These are phyloP conservation scores for Tetracladium maxilliforme DNA, from an alignment of 2,329 filamentous ascomycete genomes.

Conservation along the genomic window DNA sequence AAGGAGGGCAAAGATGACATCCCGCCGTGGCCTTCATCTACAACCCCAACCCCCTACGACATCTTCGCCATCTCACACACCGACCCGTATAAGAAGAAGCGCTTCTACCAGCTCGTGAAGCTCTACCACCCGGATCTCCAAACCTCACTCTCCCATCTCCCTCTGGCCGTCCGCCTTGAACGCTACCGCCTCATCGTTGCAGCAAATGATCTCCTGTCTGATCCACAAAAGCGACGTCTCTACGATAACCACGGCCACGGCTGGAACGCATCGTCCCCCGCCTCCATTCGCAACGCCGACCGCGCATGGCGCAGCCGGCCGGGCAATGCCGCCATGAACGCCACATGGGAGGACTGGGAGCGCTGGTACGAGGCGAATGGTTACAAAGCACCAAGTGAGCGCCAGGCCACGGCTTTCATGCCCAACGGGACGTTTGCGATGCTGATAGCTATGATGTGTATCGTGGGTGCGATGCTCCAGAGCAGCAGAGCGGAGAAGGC, in stretches of 20 bases:
- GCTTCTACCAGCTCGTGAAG: slow-evolving; percentile 87
- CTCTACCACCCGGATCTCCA: slow-evolving; percentile 81
- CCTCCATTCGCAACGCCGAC: slow-evolving; percentile 9
- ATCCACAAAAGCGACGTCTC: slow-evolving; percentile 60
- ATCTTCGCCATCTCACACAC: slow-evolving; percentile 50
- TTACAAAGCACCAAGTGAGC: slow-evolving; percentile 20
- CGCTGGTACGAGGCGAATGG: slow-evolving; percentile 49
- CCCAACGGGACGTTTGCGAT: slow-evolving; percentile 67
- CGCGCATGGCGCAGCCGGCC: slow-evolving; percentile 6
- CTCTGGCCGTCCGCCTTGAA: slow-evolving; percentile 56
- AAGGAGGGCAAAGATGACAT: no score
- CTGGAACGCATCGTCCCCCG: slow-evolving; percentile 44
- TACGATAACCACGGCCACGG: slow-evolving; percentile 76
- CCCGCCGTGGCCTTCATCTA: no score
- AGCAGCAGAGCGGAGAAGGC: slow-evolving; percentile 5
- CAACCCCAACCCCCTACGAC: slow-evolving; percentile 79
- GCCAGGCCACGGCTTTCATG: slow-evolving; percentile 46
- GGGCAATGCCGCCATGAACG: slow-evolving; percentile 50
- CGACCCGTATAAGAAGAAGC: slow-evolving; percentile 64
- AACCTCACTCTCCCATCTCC: slow-evolving; percentile 26
- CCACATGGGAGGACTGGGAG: slow-evolving; percentile 98
- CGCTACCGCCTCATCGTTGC: slow-evolving; percentile 81
- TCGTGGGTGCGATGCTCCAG: slow-evolving; percentile 6
- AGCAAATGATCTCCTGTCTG: slow-evolving; percentile 77
- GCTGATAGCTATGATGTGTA: slow-evolving; percentile 32